phyloP scores from a whole-genome alignment of 1,284 basidiomycete genomes.

The Ganoderma leucocontextum region DNA sequence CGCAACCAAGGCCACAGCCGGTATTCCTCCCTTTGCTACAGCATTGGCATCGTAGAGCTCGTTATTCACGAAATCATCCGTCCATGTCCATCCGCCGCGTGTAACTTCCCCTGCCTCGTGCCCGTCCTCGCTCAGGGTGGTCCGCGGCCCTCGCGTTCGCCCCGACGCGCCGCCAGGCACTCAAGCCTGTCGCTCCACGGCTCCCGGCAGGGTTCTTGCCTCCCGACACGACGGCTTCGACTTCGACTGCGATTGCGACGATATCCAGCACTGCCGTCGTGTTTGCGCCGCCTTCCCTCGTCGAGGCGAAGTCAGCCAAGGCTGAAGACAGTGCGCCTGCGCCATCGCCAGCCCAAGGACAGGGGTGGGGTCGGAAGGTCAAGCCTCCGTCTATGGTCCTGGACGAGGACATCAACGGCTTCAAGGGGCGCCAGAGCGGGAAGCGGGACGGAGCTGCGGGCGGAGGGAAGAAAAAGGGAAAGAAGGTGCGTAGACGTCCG shows the following conservation, averaged over 20 bases:
- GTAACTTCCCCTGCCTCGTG: slow-evolving; percentile 25
- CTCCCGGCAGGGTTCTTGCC: slow-evolving; percentile 62
- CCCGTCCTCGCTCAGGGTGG: slow-evolving; percentile 63
- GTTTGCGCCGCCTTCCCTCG: slow-evolving; percentile 71
- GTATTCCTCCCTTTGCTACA: slow-evolving; percentile 66
- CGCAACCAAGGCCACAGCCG: slow-evolving; percentile 76
- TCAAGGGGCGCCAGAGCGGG: slow-evolving; percentile 62
- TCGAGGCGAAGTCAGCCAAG: slow-evolving; percentile 50
- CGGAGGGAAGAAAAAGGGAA: slow-evolving; percentile 61
- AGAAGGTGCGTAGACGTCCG: slow-evolving; percentile 58
- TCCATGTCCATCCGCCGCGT: slow-evolving; percentile 41
- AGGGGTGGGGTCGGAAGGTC: slow-evolving; percentile 85
- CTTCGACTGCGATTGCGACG: slow-evolving; percentile 34
- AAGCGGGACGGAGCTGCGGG: slow-evolving; percentile 50
- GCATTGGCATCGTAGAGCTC: slow-evolving; percentile 44
- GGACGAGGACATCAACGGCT: slow-evolving; percentile 89
- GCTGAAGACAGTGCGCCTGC: slow-evolving; percentile 37
- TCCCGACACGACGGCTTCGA: slow-evolving; percentile 27
- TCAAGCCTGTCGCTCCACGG: slow-evolving; percentile 57
- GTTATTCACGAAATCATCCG: slow-evolving; percentile 47
- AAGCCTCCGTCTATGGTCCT: slow-evolving; percentile 89
- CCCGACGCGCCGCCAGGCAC: slow-evolving; percentile 67
- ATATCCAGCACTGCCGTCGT: slow-evolving; percentile 78
- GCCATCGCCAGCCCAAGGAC: slow-evolving; percentile 38
- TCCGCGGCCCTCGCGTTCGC: slow-evolving; percentile 89